Percentiles rank a stretch among this genome's conserved stretches.
Conservation (phyloP, 306 rosid species). For the Senna siamea region DNA sequence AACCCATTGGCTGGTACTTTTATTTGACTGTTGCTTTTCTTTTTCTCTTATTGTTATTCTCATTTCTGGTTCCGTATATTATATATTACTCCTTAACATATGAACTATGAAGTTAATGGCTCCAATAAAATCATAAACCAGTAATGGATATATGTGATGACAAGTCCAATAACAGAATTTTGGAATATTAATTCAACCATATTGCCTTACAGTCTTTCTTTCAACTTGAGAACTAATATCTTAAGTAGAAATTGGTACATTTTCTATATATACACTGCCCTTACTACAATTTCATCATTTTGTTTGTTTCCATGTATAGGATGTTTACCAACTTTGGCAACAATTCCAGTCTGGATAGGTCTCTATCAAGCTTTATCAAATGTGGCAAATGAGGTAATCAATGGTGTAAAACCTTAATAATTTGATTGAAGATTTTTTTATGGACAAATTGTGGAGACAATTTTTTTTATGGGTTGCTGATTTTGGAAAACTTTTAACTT, state of each 20-base stretch:
- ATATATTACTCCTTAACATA: background rate
- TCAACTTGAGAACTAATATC: background rate
- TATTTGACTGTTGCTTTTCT: constrained; percentile 1
- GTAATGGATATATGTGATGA: constrained; percentile 5
- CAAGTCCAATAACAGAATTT: background rate
- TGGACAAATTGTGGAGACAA: background rate
- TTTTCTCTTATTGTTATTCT: background rate
- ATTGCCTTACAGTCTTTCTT: background rate
- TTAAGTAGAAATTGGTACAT: background rate
- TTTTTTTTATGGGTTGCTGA: constrained; percentile 31
- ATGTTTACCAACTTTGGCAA: constrained; percentile 44
- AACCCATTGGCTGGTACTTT: constrained; percentile 87
- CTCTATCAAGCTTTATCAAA: constrained; percentile 95
- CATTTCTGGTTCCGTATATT: background rate
- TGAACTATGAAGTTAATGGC: constrained; percentile 16
- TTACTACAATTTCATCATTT: constrained; percentile 17
- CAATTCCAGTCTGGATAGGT: constrained; percentile 97
- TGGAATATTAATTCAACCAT: constrained; percentile 13
- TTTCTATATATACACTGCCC: background rate
- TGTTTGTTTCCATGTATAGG: background rate
- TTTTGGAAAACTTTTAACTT: constrained; percentile 38
- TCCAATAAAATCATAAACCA: background rate
- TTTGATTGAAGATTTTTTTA: constrained; percentile 22
- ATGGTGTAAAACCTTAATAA: background rate
- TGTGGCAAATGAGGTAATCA: constrained; percentile 91